These are phyloP conservation scores for Boletus smithii DNA, from an alignment of 1,284 basidiomycete genomes.

Conservation along the genomic window DNA sequence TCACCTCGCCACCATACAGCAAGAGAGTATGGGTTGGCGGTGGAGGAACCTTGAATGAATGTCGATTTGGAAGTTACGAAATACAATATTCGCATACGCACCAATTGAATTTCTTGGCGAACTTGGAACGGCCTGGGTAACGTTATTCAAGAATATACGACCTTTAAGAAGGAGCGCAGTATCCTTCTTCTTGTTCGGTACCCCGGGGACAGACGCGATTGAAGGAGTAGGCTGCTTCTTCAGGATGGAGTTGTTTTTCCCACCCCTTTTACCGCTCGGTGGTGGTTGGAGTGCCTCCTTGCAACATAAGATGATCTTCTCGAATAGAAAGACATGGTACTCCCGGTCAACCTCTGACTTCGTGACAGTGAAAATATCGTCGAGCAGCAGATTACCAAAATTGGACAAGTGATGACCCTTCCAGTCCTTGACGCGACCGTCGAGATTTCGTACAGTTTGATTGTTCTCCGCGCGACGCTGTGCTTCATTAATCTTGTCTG, in stretches of 20 bases:
- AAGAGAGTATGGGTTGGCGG: slow-evolving; percentile 58
- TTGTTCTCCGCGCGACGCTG: slow-evolving; percentile 84
- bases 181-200: slow-evolving; percentile 65
- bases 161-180: slow-evolving; percentile 91
- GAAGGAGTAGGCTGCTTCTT: slow-evolving; percentile 61
- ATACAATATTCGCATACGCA: slow-evolving; percentile 38
- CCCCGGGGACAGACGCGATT: slow-evolving; percentile 46
- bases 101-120: slow-evolving; percentile 58
- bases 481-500: slow-evolving; percentile 95
- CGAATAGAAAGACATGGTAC: slow-evolving; percentile 98
- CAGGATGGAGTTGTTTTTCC: slow-evolving; percentile 73
- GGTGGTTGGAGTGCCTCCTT: slow-evolving; percentile 69
- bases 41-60: slow-evolving; percentile 38
- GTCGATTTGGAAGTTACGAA: slow-evolving; percentile 9
- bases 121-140: slow-evolving; percentile 69
- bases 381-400: slow-evolving; percentile 90
- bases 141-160: slow-evolving; percentile 96
- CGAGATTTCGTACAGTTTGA: slow-evolving; percentile 87
- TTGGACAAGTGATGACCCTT: slow-evolving; percentile 95
- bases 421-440: slow-evolving; percentile 94
- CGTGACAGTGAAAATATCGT: slow-evolving; percentile 94
- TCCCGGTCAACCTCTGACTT: slow-evolving; percentile 97
- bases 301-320: slow-evolving; percentile 98
- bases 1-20: slow-evolving; percentile 95
- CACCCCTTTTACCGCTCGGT: slow-evolving; percentile 54